These are phyloP conservation scores for Moniliophthora roreri DNA, from an alignment of 1,284 basidiomycete genomes.

Conservation along the genomic window DNA sequence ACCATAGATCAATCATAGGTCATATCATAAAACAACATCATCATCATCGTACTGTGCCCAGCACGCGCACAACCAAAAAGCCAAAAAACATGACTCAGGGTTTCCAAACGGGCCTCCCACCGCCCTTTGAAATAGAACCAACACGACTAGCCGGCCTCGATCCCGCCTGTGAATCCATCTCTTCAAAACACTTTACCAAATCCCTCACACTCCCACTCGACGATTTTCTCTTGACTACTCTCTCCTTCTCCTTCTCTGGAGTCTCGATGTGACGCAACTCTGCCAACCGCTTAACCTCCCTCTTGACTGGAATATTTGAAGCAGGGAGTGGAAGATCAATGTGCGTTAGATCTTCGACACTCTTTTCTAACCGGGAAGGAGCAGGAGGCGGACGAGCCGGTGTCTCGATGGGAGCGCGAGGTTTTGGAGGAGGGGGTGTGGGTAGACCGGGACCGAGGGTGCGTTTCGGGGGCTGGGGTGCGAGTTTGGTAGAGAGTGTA, in stretches of 20 bases:
- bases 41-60: no score
- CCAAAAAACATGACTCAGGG: neutral
- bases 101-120: neutral
- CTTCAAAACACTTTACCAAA: constrained; percentile 62
- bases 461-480: constrained; percentile 16
- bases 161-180: constrained; percentile 13
- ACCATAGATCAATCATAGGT: no score
- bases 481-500: constrained; percentile 29
- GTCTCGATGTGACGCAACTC: constrained; percentile 53
- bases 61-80: no score
- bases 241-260: constrained; percentile 23
- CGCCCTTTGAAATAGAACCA: neutral
- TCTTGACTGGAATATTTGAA: constrained; percentile 44
- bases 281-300: constrained; percentile 48
- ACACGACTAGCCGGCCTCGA: neutral
- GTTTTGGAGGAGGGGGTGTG: constrained; percentile 49
- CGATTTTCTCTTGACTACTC: constrained; percentile 36
- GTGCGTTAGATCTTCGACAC: constrained; percentile 58
- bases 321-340: constrained; percentile 28
- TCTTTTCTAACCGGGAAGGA: constrained; percentile 43
- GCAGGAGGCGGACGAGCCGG: constrained; percentile 51
- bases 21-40: no score
- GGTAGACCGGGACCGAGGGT: constrained; percentile 39
- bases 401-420: constrained; percentile 55
- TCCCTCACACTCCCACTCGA: constrained; percentile 69